Conservation (phyloP, 2,329 filamentous ascomycete genomes). For the Fusarium marasasianum region DNA sequence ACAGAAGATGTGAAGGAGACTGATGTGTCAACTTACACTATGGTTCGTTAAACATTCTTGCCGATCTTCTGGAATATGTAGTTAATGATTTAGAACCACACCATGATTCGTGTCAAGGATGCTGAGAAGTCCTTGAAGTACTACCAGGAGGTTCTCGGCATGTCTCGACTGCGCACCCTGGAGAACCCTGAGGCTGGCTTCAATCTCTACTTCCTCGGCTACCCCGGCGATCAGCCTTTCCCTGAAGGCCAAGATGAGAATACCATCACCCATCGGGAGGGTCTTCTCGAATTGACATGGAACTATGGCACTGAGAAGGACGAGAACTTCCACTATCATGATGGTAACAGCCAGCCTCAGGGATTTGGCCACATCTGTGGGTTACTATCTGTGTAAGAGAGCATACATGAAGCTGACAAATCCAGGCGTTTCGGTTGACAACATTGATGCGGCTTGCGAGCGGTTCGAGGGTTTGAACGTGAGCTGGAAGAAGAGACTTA, state of each 20-base stretch:
- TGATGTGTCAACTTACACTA: conserved; percentile 78
- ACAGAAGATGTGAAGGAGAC: conserved; percentile 78
- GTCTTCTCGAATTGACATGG: conserved; percentile 90
- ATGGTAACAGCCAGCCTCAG: conserved; percentile 90
- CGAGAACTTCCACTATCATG: conserved; percentile 84
- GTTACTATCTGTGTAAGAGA: conserved; percentile 42
- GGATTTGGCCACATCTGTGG: conserved; percentile 94
- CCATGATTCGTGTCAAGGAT: conserved; percentile 94
- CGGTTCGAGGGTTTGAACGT: conserved; percentile 85
- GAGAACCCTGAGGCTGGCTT: conserved; percentile 79
- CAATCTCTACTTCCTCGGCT: conserved; percentile 93
- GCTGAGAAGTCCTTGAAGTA: conserved; percentile 77
- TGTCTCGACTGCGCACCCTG: conserved; percentile 78
- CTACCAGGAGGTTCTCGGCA: conserved; percentile 88
- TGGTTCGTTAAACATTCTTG: conserved; percentile 53
- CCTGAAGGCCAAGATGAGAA: conserved; percentile 55
- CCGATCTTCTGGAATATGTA: neutral
- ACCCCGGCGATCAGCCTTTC: conserved; percentile 66
- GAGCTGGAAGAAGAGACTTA: conserved; percentile 94
- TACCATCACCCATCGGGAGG: conserved; percentile 75
- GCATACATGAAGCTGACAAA: conserved; percentile 28
- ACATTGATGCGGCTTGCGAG: conserved; percentile 86
- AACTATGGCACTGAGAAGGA: conserved; percentile 87
- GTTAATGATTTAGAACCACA: conserved; percentile 71
- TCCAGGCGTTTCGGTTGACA: conserved; percentile 83